Conservation (phyloP, 495 filamentous ascomycete genomes). For the Bacidia gigantensis region DNA sequence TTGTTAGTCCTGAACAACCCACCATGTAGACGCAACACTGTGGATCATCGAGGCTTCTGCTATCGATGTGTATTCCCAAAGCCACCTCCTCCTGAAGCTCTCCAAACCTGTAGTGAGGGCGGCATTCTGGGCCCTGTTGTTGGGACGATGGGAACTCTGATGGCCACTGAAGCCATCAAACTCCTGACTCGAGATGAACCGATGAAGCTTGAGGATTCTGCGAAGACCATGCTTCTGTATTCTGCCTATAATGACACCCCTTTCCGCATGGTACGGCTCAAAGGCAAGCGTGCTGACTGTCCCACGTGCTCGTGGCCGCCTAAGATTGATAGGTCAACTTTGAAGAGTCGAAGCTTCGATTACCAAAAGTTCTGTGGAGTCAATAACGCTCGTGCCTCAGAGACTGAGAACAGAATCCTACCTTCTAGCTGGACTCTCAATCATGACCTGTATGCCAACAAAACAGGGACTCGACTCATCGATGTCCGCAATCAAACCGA, state of each 20-base stretch:
- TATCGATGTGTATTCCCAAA: conserved; percentile 88
- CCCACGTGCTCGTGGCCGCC: conserved; percentile 55
- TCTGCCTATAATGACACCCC: conserved; percentile 53
- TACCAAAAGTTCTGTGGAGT: conserved; percentile 71
- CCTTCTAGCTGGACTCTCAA: conserved; percentile 37
- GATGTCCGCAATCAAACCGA: conserved; percentile 78
- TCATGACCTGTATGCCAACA: background rate
- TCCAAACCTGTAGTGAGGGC: conserved; percentile 76
- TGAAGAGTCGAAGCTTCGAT: conserved; percentile 52
- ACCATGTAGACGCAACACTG: conserved; percentile 25
- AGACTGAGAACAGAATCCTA: conserved; percentile 47
- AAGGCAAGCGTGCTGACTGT: conserved; percentile 51
- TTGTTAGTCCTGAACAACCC: conserved; percentile 61
- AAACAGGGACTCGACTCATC: conserved; percentile 32
- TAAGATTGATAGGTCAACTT: conserved; percentile 45
- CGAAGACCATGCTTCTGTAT: conserved; percentile 52
- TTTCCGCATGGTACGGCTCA: conserved; percentile 62
- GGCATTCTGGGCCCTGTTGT: conserved; percentile 89
- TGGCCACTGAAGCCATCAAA: conserved; percentile 83
- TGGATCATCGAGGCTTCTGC: conserved; percentile 50
- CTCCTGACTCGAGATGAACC: conserved; percentile 36
- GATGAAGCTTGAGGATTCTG: conserved; percentile 2
- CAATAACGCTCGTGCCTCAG: conserved; percentile 31
- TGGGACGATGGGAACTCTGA: conserved; percentile 83
- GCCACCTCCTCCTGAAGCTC: conserved; percentile 65